Conservation (phyloP, 495 filamentous ascomycete genomes). For the Aspergillus ostianus region DNA sequence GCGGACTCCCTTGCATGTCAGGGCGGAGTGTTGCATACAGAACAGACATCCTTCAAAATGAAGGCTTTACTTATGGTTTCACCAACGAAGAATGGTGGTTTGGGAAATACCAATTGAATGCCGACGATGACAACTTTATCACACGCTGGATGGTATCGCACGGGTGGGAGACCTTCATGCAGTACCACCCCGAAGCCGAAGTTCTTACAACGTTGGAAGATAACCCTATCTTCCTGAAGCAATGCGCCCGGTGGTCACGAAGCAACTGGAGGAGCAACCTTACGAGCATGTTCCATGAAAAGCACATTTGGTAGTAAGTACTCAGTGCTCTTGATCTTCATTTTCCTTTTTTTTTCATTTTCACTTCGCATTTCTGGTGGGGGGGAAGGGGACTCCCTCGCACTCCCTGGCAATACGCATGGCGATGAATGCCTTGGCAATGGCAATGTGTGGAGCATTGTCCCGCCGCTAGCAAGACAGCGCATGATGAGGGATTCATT, state of each 20-base stretch:
- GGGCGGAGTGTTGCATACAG: conserved; percentile 83
- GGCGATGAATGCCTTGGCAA: neutral
- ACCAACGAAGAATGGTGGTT: conserved; percentile 68
- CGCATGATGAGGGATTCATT: conserved; percentile 1
- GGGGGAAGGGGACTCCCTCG: neutral
- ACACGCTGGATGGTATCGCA: conserved; percentile 77
- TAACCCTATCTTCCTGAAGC: conserved; percentile 69
- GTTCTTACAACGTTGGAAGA: conserved; percentile 75
- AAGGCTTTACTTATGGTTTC: conserved; percentile 69
- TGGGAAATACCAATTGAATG: conserved; percentile 70
- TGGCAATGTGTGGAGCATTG: neutral
- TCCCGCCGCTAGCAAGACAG: neutral
- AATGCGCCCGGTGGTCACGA: conserved; percentile 78
- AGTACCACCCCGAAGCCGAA: conserved; percentile 70
- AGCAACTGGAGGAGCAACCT: conserved; percentile 83
- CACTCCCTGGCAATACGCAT: neutral
- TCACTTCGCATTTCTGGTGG: conserved; percentile 4
- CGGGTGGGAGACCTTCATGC: conserved; percentile 73
- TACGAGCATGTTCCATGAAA: conserved; percentile 69
- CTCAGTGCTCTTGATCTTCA: neutral
- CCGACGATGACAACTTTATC: conserved; percentile 83
- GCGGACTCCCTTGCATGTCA: conserved; percentile 84
- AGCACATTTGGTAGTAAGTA: conserved; percentile 67
- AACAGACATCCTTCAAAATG: conserved; percentile 73
- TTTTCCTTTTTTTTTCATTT: conserved; percentile 10